Evolutionary conservation across 257 asterid genomes (phyloP).

Genomic region (Anisodus acutangulus): DNA sequence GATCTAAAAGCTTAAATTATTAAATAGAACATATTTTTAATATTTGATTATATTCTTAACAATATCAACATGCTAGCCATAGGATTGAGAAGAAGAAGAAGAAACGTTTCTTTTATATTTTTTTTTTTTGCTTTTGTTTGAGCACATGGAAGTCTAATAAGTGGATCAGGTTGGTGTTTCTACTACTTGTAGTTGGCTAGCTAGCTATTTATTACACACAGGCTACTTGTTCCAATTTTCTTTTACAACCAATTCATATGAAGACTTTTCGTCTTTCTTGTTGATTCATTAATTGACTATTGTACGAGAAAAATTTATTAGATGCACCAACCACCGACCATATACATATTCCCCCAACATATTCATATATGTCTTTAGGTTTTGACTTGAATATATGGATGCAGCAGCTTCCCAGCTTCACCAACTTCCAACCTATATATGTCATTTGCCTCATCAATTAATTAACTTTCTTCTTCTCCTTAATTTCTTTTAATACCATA

Average conservation of each 20-base stretch:
- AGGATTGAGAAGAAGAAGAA: background rate
- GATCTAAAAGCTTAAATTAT: too few species aligned
- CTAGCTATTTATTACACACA: slow-evolving; percentile 4
- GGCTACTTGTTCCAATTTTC: slow-evolving; percentile 11
- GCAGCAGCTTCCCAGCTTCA: slow-evolving; percentile 28
- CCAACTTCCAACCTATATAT: slow-evolving; percentile 20
- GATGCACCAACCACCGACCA: background rate
- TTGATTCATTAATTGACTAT: slow-evolving; percentile 12
- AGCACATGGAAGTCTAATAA: background rate
- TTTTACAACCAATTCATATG: background rate
- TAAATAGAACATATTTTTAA: too few species aligned
- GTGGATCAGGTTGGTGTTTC: slow-evolving; percentile 12
- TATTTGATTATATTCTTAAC: too few species aligned
- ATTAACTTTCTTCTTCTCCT: background rate
- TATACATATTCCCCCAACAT: background rate
- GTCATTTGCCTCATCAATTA: slow-evolving; percentile 9
- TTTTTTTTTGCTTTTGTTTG: too few species aligned
- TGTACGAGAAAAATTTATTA: background rate
- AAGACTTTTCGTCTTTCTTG: background rate
- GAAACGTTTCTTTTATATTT: background rate
- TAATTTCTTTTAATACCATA: too few species aligned
- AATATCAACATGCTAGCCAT: background rate
- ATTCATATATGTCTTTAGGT: too few species aligned
- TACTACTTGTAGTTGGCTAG: slow-evolving; percentile 10
- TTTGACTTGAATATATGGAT: background rate